Conservation (phyloP, 2,329 filamentous ascomycete species). For the Leptographium lundbergii region DNA sequence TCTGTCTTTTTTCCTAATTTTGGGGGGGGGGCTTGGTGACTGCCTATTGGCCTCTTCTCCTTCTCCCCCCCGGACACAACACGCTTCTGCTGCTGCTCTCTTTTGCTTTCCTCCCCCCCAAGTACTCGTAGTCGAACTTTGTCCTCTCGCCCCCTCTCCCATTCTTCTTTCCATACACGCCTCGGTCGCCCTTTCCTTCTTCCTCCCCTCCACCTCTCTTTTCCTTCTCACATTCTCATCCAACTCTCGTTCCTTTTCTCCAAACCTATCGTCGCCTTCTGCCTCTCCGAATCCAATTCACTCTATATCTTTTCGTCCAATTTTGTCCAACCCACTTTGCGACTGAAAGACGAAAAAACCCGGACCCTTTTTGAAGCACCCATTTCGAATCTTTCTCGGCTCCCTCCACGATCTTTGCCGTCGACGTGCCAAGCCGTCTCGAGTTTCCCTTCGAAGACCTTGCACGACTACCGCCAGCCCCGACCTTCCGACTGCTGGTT, state of each 20-base stretch:
- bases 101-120: not conserved
- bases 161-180: not conserved
- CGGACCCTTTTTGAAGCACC: not conserved
- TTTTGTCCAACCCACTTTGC: not conserved
- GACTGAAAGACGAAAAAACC: not conserved
- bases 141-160: constrained; percentile 2
- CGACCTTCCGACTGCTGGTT: not conserved
- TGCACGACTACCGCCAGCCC: not conserved
- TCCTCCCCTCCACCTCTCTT: not conserved
- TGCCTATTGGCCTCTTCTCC: constrained; percentile 4
- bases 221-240: constrained; percentile 3
- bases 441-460: not conserved
- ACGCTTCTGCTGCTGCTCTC: not conserved
- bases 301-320: not conserved
- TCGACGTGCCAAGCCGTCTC: not conserved
- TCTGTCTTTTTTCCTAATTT: constrained; percentile 5
- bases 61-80: constrained; percentile 1
- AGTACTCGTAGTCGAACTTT: not conserved
- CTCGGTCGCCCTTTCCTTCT: not conserved
- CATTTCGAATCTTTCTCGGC: not conserved
- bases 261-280: not conserved
- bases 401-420: not conserved
- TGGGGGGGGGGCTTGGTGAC: not conserved
- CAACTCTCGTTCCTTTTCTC: constrained; percentile 1
- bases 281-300: not conserved